A percentile compares a stretch with the other conserved stretches of the same genome.
Conservation (phyloP, 1,139 yeast genomes). For the Nakaseomyces delphensis region DNA sequence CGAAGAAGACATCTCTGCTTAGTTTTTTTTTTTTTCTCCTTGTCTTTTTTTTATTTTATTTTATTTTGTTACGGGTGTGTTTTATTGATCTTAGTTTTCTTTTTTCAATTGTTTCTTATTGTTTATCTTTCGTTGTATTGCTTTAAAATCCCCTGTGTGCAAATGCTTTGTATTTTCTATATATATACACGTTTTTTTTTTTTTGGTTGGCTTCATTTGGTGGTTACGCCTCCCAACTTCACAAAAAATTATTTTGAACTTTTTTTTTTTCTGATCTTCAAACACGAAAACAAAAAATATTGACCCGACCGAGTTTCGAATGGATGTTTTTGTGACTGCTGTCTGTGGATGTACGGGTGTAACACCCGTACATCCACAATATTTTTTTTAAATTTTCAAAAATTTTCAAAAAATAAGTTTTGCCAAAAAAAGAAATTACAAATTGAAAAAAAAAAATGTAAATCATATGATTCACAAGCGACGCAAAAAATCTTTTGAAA, state of each 20-base stretch:
- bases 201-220: not conserved
- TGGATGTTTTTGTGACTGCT: not conserved
- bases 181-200: not conserved
- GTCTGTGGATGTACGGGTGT: too few species aligned
- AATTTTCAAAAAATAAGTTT: too few species aligned
- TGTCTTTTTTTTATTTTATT: not conserved
- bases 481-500: too few species aligned
- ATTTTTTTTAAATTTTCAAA: not conserved
- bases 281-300: too few species aligned
- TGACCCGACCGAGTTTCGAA: not conserved
- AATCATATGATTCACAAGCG: too few species aligned
- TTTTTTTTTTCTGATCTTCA: too few species aligned
- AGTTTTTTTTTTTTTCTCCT: not conserved
- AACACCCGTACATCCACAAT: not conserved
- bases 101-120: not conserved
- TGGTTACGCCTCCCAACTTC: too few species aligned
- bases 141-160: too few species aligned
- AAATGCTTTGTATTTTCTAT: too few species aligned
- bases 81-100: not conserved
- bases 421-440: too few species aligned
- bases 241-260: too few species aligned
- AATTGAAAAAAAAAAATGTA: too few species aligned
- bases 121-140: not conserved
- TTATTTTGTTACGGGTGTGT: not conserved
- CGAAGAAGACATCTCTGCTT: conserved; percentile 53